Percentiles rank a stretch among this genome's conserved stretches.
Conservation (phyloP, 768 basidiomycete species). For the Pleurotus salmoneostramineus region DNA sequence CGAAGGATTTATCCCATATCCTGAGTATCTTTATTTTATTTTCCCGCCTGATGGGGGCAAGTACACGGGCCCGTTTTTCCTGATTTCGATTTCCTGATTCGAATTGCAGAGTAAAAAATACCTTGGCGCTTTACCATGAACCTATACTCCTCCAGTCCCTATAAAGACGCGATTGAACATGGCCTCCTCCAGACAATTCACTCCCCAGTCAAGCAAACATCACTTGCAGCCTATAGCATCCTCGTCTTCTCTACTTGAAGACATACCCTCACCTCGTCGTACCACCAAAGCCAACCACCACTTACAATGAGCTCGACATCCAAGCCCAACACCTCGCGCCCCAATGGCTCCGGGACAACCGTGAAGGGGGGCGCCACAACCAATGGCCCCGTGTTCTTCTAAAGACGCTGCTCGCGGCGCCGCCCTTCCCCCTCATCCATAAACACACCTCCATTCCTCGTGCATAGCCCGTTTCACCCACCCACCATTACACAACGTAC, state of each 20-base stretch:
- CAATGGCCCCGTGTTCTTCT: constrained; percentile 61
- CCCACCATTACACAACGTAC: not conserved
- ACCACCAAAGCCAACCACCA: constrained; percentile 9
- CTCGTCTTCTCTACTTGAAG: constrained; percentile 3
- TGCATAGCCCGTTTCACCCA: constrained; percentile 13
- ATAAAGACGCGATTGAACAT: constrained; percentile 6
- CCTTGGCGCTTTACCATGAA: no score
- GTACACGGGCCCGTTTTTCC: constrained; percentile 7
- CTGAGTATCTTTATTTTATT: not conserved
- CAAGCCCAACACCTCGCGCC: constrained; percentile 25
- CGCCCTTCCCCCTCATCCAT: no score
- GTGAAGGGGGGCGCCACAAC: constrained; percentile 48
- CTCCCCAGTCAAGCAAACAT: not conserved
- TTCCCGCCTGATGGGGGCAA: no score
- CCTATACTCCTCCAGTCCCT: constrained; percentile 6
- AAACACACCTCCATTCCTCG: not conserved
- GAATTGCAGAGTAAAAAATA: constrained; percentile 21
- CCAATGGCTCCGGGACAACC: constrained; percentile 30
- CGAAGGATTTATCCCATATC: not conserved
- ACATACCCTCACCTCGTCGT: not conserved
- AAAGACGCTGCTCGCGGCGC: constrained; percentile 16
- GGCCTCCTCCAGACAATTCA: not conserved
- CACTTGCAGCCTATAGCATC: not conserved
- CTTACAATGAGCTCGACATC: constrained; percentile 33
- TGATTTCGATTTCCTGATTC: constrained; percentile 26